Conservation (phyloP, 331 rosid genomes). For the Rhamnella rubrinervis region DNA sequence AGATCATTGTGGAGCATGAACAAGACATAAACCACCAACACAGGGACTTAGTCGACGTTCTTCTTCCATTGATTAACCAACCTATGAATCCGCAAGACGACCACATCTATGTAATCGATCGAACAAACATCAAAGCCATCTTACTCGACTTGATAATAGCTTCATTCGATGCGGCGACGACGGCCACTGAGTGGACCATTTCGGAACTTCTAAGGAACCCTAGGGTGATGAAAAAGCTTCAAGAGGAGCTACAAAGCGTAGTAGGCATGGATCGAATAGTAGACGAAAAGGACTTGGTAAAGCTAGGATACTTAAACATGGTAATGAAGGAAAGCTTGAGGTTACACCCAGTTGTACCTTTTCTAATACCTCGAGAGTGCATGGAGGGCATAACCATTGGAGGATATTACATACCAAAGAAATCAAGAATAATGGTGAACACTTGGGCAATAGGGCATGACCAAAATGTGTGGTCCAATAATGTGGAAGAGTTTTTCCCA, state of each 20-base stretch:
- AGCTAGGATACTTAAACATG: constrained; percentile 36
- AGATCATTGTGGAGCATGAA: not conserved
- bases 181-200: constrained; percentile 28
- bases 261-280: constrained; percentile 30
- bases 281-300: constrained; percentile 35
- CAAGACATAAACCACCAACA: not conserved
- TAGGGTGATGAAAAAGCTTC: constrained; percentile 32
- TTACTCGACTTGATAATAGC: constrained; percentile 25
- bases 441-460: constrained; percentile 15
- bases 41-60: constrained; percentile 1
- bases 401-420: constrained; percentile 32
- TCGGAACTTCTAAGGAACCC: constrained; percentile 43
- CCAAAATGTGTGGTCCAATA: constrained; percentile 35
- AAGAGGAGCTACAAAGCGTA: constrained; percentile 31
- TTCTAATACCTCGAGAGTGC: constrained; percentile 30
- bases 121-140: not conserved
- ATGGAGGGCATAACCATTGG: constrained; percentile 21
- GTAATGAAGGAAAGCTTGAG: constrained; percentile 41
- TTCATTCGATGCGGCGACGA: constrained; percentile 26
- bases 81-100: constrained; percentile 9
- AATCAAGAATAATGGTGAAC: constrained; percentile 8
- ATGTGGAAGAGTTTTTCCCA: constrained; percentile 37
- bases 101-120: constrained; percentile 12
- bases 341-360: constrained; percentile 26
- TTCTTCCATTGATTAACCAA: not conserved